phyloP scores from a whole-genome alignment of 2,329 filamentous ascomycete genomes.

The Calonectria multiphialidica region DNA sequence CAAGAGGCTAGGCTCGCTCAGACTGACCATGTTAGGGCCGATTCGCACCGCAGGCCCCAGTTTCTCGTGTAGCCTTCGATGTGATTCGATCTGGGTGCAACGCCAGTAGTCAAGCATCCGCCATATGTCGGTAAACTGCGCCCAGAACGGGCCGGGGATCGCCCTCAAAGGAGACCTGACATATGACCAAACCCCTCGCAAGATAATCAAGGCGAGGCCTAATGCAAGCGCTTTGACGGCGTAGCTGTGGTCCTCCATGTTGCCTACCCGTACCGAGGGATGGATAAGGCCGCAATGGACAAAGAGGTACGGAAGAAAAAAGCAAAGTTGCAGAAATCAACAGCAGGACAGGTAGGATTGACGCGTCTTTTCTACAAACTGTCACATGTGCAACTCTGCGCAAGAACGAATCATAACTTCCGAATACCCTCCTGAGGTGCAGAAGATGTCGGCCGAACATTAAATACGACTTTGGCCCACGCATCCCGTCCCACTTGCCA shows the following conservation, averaged over 20 bases:
- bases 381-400: background rate
- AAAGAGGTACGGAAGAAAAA: background rate
- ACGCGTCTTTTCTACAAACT: constrained; percentile 4
- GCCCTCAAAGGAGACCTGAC: constrained; percentile 6
- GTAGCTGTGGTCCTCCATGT: background rate
- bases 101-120: constrained; percentile 5
- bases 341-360: background rate
- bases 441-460: background rate
- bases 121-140: constrained; percentile 6
- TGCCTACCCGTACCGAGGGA: background rate
- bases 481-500: background rate
- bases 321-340: background rate
- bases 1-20: constrained; percentile 5
- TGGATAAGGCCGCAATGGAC: background rate
- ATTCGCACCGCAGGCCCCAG: constrained; percentile 12
- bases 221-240: constrained; percentile 9
- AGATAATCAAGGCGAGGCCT: background rate
- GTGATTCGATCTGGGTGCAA: constrained; percentile 12
- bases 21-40: constrained; percentile 17
- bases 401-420: background rate
- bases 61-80: background rate
- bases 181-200: background rate
- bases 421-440: background rate
- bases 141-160: constrained; percentile 9
- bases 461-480: constrained; percentile 8